Conservation (phyloP, 2,329 filamentous ascomycete species). For the Ceratocystis lukuohia region DNA sequence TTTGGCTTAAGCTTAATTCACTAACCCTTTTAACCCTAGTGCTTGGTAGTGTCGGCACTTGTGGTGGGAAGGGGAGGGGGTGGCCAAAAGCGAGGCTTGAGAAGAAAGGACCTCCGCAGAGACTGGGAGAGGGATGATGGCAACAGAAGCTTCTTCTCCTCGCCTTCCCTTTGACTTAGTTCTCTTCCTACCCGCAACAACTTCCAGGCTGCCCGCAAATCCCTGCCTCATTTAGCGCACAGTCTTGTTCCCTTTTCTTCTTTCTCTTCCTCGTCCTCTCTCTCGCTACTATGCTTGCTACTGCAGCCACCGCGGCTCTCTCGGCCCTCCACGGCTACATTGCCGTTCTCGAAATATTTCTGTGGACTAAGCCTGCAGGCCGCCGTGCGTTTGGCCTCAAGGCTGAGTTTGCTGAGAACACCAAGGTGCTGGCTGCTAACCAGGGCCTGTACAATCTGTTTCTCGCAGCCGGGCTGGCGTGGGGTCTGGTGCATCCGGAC, state of each 20-base stretch:
- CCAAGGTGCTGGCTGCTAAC: slow-evolving; percentile 35
- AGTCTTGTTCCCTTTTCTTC: not conserved
- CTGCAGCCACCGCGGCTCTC: slow-evolving; percentile 29
- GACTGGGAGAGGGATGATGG: too few species aligned
- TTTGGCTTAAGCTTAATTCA: not conserved
- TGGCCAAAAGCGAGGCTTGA: not conserved
- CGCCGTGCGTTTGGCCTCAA: slow-evolving; percentile 33
- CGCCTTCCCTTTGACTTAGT: not conserved
- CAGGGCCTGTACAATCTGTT: slow-evolving; percentile 43
- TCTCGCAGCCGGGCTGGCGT: slow-evolving; percentile 35
- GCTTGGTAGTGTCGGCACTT: not conserved
- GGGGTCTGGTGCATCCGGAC: slow-evolving; percentile 35
- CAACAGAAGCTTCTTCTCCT: too few species aligned
- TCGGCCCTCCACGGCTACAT: slow-evolving; percentile 36
- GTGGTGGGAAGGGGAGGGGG: not conserved
- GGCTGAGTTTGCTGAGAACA: slow-evolving; percentile 34
- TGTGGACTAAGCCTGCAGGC: slow-evolving; percentile 36
- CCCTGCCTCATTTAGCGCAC: not conserved
- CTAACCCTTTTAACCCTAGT: not conserved
- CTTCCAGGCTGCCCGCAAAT: not conserved
- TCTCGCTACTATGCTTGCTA: slow-evolving; percentile 25
- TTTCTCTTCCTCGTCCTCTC: not conserved
- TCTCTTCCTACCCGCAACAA: not conserved
- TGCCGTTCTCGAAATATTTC: slow-evolving; percentile 36
- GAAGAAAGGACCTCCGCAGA: not conserved